Evolutionary conservation across 768 basidiomycete species (phyloP).

Genomic region (Phaeotremella fagi): DNA sequence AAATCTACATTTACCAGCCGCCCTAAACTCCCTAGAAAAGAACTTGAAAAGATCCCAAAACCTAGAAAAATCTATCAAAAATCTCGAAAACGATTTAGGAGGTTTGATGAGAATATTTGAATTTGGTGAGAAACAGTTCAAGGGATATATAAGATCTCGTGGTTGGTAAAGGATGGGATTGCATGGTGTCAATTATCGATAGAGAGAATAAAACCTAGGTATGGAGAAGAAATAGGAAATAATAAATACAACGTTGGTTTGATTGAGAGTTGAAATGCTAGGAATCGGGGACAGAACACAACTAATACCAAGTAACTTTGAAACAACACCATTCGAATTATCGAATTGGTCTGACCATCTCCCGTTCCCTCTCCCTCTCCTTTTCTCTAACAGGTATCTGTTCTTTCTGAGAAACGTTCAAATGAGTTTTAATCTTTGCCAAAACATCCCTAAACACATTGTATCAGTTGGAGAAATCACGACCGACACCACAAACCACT

Average conservation of each 20-base stretch:
- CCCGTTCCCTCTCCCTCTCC: slow-evolving; percentile 8
- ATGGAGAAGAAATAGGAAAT: no score
- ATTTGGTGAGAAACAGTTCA: slow-evolving; percentile 13
- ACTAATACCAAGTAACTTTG: no score
- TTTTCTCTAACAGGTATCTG: background rate
- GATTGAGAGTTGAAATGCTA: no score
- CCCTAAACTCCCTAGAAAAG: slow-evolving; percentile 12
- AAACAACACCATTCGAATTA: no score
- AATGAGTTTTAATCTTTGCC: slow-evolving; percentile 18
- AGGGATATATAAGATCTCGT: slow-evolving; percentile 24
- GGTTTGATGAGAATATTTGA: slow-evolving; percentile 19
- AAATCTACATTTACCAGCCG: slow-evolving; percentile 23
- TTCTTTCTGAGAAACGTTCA: background rate
- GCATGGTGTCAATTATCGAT: no score
- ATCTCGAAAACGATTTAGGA: slow-evolving; percentile 19
- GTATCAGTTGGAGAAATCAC: no score
- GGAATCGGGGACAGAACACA: no score
- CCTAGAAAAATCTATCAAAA: slow-evolving; percentile 6
- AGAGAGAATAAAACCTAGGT: background rate
- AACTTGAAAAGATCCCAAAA: slow-evolving; percentile 17
- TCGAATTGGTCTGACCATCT: slow-evolving; percentile 15
- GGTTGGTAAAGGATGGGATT: background rate
- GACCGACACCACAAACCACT: no score
- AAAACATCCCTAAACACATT: slow-evolving; percentile 23
- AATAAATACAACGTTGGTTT: no score